These are phyloP conservation scores for Rhytidiadelphus loreus DNA, from an alignment of 225 moss, liverwort and hornwort species.

Conservation along the genomic window DNA sequence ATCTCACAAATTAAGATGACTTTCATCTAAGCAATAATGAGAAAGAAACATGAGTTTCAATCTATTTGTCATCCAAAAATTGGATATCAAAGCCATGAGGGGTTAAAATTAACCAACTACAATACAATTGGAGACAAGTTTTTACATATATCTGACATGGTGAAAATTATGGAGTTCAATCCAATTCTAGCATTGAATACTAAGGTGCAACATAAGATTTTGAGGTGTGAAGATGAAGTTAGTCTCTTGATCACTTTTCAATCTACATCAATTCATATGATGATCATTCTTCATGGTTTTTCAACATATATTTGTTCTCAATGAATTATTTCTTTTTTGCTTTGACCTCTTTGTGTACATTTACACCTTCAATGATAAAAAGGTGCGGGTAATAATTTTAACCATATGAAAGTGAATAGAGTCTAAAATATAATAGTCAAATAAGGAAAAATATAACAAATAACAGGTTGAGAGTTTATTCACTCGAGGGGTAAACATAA, in stretches of 20 bases:
- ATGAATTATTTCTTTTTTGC: neutral
- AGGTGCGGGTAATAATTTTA: too few relatives aligned
- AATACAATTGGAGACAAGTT: neutral
- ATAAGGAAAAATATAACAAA: fast-evolving
- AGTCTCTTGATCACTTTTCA: neutral
- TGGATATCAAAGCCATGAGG: too few relatives aligned
- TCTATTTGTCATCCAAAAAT: too few relatives aligned
- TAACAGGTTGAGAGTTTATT: neutral
- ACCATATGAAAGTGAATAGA: neutral
- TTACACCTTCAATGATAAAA: neutral
- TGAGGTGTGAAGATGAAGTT: neutral
- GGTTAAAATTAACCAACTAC: neutral
- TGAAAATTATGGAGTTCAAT: neutral
- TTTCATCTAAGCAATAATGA: too few relatives aligned
- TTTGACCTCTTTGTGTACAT: neutral
- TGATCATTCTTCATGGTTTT: neutral
- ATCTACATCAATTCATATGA: fast-evolving
- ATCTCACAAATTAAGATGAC: too few relatives aligned
- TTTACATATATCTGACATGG: neutral
- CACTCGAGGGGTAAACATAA: fast-evolving
- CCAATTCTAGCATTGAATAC: neutral
- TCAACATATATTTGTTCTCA: neutral
- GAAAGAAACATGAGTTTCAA: too few relatives aligned
- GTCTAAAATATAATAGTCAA: neutral
- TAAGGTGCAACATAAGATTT: neutral